Base-by-base conservation (phyloP, 352 stramenopile species). In the Pythium diclinum region DNA sequence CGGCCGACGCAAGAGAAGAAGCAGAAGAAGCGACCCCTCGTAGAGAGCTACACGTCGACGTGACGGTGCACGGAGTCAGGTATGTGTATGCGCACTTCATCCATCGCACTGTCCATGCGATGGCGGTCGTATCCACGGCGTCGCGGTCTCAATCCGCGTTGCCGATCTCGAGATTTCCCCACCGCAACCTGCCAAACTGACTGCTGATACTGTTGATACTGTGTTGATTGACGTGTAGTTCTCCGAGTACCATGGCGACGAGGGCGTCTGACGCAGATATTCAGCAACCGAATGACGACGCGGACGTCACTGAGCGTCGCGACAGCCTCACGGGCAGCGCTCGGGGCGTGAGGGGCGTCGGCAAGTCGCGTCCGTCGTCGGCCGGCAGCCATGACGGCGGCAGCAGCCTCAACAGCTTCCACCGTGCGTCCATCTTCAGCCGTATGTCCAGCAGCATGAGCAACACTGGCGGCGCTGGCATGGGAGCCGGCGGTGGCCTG, bases 341-440 rank as follows among this genome's bases (percentile, higher is more conserved):
- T 19, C 46, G 46, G 2, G 21, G 21, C 23, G 28, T 42, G 40
- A 17, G 21, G 4, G 46, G 19, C 34, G 28, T 30, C 38, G 25
- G 19, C 19, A 28, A 32, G 51, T 49, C 52, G 60, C 60, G 52
- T 4, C 60, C 42, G 40, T 55, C 40, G n/a, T 67, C 60, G 23
- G 10, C 55, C 38, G 21, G 19, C 40, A 67, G 60, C 51, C 52
- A 61, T 17, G 60, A 65, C 56, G 51, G 56, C 56, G 44, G 3
- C 25, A 42, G 16, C 44, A 58, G 47, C 48, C 42, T 60, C 42
- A 36, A 23, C 56, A 63, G 30, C 55, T 33, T 19, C 8, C 62
- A 19, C 3, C 61, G 61, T 28, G 60, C 53, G n/a, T 73, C 67
- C n/a, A 62, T 73, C 7, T 82, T 89, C 49, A 67, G 69, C 8